These are phyloP conservation scores for Acmispon strigosus DNA, from an alignment of 306 rosid species.

Conservation along the genomic window DNA sequence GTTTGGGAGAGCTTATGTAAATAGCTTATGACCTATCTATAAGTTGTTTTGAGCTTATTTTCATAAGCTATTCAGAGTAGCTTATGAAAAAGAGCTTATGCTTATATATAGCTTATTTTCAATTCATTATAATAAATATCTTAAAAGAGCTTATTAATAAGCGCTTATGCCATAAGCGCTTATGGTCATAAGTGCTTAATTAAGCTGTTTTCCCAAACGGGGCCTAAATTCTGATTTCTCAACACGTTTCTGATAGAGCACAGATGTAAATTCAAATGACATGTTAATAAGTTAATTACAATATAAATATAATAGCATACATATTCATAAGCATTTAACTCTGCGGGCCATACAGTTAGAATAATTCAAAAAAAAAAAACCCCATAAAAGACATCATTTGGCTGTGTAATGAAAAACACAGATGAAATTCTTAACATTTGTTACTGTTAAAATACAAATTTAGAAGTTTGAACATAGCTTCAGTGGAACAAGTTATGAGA, in stretches of 20 bases:
- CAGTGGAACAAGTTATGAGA: slow-evolving; percentile 5
- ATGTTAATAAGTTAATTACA: neutral
- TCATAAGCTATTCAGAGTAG: too few relatives aligned
- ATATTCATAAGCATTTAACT: neutral
- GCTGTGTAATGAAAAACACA: slow-evolving; percentile 9
- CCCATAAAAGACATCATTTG: slow-evolving; percentile 12
- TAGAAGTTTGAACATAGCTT: slow-evolving; percentile 10
- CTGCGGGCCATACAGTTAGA: slow-evolving; percentile 4
- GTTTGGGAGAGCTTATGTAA: too few relatives aligned
- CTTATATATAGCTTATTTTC: too few relatives aligned
- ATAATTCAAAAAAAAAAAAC: neutral
- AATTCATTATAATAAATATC: too few relatives aligned
- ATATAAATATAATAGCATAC: neutral
- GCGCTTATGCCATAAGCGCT: too few relatives aligned
- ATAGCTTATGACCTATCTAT: too few relatives aligned
- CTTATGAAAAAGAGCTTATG: too few relatives aligned
- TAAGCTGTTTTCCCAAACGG: too few relatives aligned
- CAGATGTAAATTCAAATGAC: slow-evolving; percentile 3
- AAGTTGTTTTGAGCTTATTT: too few relatives aligned
- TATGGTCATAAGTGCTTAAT: too few relatives aligned
- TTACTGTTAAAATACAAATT: slow-evolving; percentile 10
- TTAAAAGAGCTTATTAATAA: too few relatives aligned
- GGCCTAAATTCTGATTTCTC: neutral
- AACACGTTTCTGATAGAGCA: slow-evolving; percentile 8
- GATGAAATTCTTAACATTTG: neutral